These are phyloP conservation scores for Acer campestre DNA, from an alignment of 345 rosid species.

Conservation along the genomic window DNA sequence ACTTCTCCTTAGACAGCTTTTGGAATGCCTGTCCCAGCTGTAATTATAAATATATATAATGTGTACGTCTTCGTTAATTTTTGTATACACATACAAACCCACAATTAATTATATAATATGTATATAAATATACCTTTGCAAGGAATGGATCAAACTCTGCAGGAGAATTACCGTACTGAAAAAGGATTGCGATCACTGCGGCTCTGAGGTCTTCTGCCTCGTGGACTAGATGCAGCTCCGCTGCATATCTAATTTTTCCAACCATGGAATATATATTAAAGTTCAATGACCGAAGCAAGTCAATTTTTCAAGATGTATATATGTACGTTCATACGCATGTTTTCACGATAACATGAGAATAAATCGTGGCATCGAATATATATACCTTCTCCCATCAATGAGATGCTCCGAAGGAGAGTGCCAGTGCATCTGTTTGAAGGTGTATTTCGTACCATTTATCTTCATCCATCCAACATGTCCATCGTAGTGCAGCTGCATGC, in stretches of 20 bases:
- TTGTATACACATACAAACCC: no score
- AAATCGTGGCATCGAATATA: not conserved
- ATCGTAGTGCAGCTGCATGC: constrained; percentile 39
- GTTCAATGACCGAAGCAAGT: no score
- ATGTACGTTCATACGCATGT: no score
- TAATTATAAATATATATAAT: not conserved
- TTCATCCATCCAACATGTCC: constrained; percentile 38
- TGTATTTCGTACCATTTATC: constrained; percentile 50
- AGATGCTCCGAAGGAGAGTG: constrained; percentile 84
- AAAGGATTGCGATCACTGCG: constrained; percentile 61
- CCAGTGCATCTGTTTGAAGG: constrained; percentile 68
- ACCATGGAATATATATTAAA: not conserved
- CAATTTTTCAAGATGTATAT: no score
- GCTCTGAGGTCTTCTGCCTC: constrained; percentile 36
- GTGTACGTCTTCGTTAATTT: no score
- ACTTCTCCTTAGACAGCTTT: constrained; percentile 37
- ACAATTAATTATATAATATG: no score
- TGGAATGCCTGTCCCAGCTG: constrained; percentile 45
- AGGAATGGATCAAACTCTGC: constrained; percentile 39
- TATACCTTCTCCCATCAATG: constrained; percentile 58
- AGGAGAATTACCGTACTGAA: constrained; percentile 34
- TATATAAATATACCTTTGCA: constrained; percentile 34
- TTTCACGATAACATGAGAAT: not conserved
- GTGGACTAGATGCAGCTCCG: constrained; percentile 86
- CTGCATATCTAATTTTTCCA: constrained; percentile 24